Conservation (phyloP, 805 yeast species). For the Pichia insulana region DNA sequence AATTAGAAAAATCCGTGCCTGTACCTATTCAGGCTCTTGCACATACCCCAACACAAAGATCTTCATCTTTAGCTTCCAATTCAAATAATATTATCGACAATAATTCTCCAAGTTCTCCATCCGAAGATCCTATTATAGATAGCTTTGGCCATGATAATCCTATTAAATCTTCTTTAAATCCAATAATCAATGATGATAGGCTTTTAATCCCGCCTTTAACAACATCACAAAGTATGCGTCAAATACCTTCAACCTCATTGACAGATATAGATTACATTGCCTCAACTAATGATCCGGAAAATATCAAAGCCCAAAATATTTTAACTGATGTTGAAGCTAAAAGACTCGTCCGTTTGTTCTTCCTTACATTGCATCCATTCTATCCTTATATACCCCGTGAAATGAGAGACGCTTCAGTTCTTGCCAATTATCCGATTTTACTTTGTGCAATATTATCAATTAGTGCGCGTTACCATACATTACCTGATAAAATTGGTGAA, state of each 20-base stretch:
- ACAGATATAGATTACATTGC: constrained; percentile 62
- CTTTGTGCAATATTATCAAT: constrained; percentile 76
- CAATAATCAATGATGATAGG: constrained; percentile 22
- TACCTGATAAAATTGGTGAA: constrained; percentile 31
- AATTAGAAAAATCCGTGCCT: constrained; percentile 29
- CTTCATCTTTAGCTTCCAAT: neutral
- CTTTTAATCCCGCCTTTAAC: constrained; percentile 37
- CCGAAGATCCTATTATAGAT: constrained; percentile 15
- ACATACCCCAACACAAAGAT: neutral
- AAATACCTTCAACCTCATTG: constrained; percentile 38
- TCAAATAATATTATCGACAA: too few relatives aligned
- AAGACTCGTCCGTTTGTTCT: constrained; percentile 50
- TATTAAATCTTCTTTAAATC: constrained; percentile 14
- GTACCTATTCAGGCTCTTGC: constrained; percentile 1
- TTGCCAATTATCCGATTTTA: constrained; percentile 74
- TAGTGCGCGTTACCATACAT: constrained; percentile 65
- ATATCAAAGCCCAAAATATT: constrained; percentile 22
- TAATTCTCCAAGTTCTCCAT: neutral
- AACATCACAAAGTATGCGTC: constrained; percentile 34
- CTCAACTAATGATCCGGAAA: constrained; percentile 11
- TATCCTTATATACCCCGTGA: constrained; percentile 81
- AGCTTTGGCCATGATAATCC: constrained; percentile 22
- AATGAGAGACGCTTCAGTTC: constrained; percentile 52
- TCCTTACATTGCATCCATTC: constrained; percentile 76
- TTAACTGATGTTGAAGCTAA: constrained; percentile 57